Conservation (phyloP, 108 stramenopile species). For the Chaetoceros muelleri region DNA sequence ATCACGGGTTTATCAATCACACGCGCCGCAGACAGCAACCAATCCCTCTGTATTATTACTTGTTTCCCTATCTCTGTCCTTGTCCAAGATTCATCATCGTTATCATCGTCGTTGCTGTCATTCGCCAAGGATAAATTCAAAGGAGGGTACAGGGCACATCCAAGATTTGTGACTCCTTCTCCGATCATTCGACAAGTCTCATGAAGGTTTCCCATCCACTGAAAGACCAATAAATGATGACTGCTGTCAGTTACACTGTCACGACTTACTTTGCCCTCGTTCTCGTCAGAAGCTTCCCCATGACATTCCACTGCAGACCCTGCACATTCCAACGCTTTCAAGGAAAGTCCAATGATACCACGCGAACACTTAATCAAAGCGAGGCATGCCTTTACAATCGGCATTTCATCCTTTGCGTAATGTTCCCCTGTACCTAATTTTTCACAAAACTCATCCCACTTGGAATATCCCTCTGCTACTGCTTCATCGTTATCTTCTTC, state of each 20-base stretch:
- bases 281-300: slow-evolving; percentile 1
- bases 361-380: slow-evolving; percentile 64
- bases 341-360: slow-evolving; percentile 50
- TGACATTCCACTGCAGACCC: slow-evolving; percentile 18
- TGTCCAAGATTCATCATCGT: too few species aligned
- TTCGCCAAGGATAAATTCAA: slow-evolving; percentile 15
- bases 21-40: background rate
- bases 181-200: slow-evolving; percentile 46
- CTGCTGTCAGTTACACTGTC: slow-evolving; percentile 5
- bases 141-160: slow-evolving; percentile 66
- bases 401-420: slow-evolving; percentile 47
- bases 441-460: slow-evolving; percentile 14
- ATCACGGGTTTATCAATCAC: background rate
- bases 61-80: background rate
- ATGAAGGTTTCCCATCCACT: slow-evolving; percentile 34
- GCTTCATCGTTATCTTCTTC: slow-evolving; percentile 21
- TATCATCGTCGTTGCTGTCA: too few species aligned
- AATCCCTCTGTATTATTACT: background rate
- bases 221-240: slow-evolving; percentile 13
- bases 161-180: slow-evolving; percentile 72
- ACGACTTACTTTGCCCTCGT: background rate
- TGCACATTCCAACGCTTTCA: slow-evolving; percentile 56
- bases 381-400: slow-evolving; percentile 43
- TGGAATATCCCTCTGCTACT: slow-evolving; percentile 3
- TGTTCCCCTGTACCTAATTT: slow-evolving; percentile 41